These are phyloP conservation scores for Recurvomyces mirabilis DNA, from an alignment of 495 filamentous ascomycete species.

Conservation along the genomic window DNA sequence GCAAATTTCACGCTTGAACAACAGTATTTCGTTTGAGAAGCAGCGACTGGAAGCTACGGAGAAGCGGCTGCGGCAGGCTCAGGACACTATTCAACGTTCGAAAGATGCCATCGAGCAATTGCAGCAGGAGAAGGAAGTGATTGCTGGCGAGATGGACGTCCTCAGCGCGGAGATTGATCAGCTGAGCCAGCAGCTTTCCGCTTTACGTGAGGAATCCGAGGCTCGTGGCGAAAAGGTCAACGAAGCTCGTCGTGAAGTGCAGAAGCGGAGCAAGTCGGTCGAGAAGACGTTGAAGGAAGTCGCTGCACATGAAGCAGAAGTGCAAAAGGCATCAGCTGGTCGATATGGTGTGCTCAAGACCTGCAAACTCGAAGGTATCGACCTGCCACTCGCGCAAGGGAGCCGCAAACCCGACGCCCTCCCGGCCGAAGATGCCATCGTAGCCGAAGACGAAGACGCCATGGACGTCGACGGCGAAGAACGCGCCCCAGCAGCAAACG, in stretches of 20 bases:
- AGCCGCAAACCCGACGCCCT: conserved; percentile 70
- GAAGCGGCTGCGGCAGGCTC: conserved; percentile 55
- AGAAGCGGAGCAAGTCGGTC: conserved; percentile 70
- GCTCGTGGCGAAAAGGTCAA: conserved; percentile 66
- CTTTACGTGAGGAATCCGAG: conserved; percentile 51
- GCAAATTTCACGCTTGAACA: conserved; percentile 72
- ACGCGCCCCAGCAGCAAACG: conserved; percentile 40
- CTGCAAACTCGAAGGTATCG: conserved; percentile 88
- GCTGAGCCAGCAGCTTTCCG: conserved; percentile 57
- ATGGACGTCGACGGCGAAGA: conserved; percentile 25
- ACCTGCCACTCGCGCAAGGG: conserved; percentile 63
- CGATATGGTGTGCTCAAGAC: conserved; percentile 74
- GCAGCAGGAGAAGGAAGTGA: conserved; percentile 58
- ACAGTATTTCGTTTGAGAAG: conserved; percentile 65
- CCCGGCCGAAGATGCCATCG: conserved; percentile 70
- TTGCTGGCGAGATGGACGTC: conserved; percentile 60
- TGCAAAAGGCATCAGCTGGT: conserved; percentile 69
- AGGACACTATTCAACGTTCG: conserved; percentile 55
- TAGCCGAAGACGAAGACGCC: conserved; percentile 43
- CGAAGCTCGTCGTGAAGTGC: conserved; percentile 69
- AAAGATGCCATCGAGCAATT: conserved; percentile 54
- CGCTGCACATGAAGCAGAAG: conserved; percentile 62
- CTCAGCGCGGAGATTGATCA: conserved; percentile 67
- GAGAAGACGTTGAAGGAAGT: conserved; percentile 71
- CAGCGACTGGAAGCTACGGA: conserved; percentile 55